Base-by-base conservation (phyloP, 2,329 filamentous ascomycete species). In the Rhinocladiella similis region DNA sequence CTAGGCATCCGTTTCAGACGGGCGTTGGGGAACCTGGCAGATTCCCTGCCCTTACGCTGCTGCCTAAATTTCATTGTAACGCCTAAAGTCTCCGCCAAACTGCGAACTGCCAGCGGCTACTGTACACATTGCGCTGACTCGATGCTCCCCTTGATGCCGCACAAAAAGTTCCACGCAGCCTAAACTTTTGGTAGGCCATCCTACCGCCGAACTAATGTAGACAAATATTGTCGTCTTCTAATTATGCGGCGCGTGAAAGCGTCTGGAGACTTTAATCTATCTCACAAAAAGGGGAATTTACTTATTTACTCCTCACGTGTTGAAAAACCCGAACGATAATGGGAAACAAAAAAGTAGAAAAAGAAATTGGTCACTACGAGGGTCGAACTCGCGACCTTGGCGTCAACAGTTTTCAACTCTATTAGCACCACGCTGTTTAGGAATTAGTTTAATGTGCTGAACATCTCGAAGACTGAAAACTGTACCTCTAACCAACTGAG, bases 361-460 rank as follows among this genome's bases (percentile, higher is more conserved):
- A 54, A 42, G 9, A 33, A 35, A 53, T 4, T 57, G 54, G 54
- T 57, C 49, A 52, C 54, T 57, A 57, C 54, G 54, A 53, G 54
- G 54, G 54, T 57, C 54, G 54, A 57, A 57, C 54, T 53, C 54
- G 54, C 54, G 54, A 57, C 54, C 54, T 57, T 57, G 49, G 54
- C 54, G 54, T 57, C 20, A 38, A 49, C 39, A 16, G 45, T 53
- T 33, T 39, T 20, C 50, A 45, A n/a, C 38, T 49, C n/a, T 57
- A 57, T 57, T 57, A 57, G 54, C 54, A 57, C 54, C 49, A 57
- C 54, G 48, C 29, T 50, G 7, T 36, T 18, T 18, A 6, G 10
- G 19, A 50, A 36, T 50, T 38, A 35, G 47, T 36, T 36, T 29
- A 7, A 50, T 46, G 42, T 25, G 19, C 5, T 39, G 29, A 18